Conservation (phyloP, 768 basidiomycete species). For the Amanita muscaria region DNA sequence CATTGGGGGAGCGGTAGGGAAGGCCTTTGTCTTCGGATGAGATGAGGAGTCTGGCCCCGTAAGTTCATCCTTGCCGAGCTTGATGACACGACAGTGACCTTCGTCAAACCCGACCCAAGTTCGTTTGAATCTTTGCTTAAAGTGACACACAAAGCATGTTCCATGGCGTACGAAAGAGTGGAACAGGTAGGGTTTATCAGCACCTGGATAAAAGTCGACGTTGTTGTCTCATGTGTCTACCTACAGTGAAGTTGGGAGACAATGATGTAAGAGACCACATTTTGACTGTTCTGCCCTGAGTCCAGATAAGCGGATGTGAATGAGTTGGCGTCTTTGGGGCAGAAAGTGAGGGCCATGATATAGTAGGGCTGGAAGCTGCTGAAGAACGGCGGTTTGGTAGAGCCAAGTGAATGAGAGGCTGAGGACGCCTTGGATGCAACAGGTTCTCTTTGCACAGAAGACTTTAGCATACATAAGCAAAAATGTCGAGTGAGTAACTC, state of each 20-base stretch:
- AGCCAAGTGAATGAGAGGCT: too few species aligned
- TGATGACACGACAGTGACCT: conserved; percentile 94
- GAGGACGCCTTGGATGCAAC: too few species aligned
- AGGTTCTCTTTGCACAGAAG: too few species aligned
- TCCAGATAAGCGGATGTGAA: conserved; percentile 97
- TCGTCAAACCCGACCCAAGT: conserved; percentile 93
- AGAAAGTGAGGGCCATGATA: conserved; percentile 97
- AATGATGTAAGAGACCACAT: conserved; percentile 91
- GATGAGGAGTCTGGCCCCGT: conserved; percentile 73
- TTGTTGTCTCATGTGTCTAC: conserved; percentile 98
- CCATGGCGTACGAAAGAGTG: conserved; percentile 89
- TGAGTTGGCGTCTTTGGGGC: conserved; percentile 95
- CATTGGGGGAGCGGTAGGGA: conserved; percentile 88
- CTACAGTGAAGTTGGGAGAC: conserved; percentile 89
- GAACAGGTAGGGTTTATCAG: conserved; percentile 94
- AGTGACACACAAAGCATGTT: conserved; percentile 91
- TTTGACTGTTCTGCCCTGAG: conserved; percentile 93
- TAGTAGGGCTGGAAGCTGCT: too few species aligned
- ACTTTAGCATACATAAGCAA: too few species aligned
- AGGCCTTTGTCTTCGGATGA: conserved; percentile 85
- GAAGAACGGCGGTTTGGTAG: too few species aligned
- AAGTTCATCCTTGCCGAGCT: conserved; percentile 95
- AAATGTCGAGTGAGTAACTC: too few species aligned
- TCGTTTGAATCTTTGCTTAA: conserved; percentile 82
- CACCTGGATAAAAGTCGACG: conserved; percentile 96